Percentiles rank a stretch among this genome's conserved stretches.
phyloP scores from a whole-genome alignment of 805 yeast genomes.

The Candida endomychidarum region DNA sequence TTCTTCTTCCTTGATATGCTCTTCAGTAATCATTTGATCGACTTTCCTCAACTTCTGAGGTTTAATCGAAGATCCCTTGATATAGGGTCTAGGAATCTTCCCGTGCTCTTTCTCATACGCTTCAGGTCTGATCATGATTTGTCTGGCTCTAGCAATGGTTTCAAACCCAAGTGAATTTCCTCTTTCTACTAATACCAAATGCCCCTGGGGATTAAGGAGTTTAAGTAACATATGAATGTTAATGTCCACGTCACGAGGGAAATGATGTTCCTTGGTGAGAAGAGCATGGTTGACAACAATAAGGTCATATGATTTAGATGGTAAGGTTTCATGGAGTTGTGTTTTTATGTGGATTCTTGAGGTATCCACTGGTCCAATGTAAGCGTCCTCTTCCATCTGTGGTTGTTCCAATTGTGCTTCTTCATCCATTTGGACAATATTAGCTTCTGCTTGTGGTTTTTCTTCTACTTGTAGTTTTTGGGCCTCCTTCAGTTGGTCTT shows the following conservation, averaged over 20 bases:
- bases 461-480: background rate
- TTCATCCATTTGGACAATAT: slow-evolving; percentile 2
- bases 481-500: background rate
- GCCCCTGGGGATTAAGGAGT: slow-evolving; percentile 75
- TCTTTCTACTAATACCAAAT: slow-evolving; percentile 75
- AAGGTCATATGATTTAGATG: slow-evolving; percentile 67
- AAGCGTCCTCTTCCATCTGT: slow-evolving; percentile 18
- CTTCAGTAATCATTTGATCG: slow-evolving; percentile 37
- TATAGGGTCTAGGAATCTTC: slow-evolving; percentile 70
- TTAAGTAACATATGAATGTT: slow-evolving; percentile 58
- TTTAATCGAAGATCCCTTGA: slow-evolving; percentile 47
- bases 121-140: slow-evolving; percentile 85
- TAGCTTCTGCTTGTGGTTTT: slow-evolving; percentile 3
- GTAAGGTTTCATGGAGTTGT: slow-evolving; percentile 52
- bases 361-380: slow-evolving; percentile 52
- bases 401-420: slow-evolving; percentile 3
- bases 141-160: slow-evolving; percentile 84
- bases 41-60: slow-evolving; percentile 38
- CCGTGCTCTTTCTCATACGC: slow-evolving; percentile 52
- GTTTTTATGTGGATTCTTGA: slow-evolving; percentile 55
- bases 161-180: slow-evolving; percentile 93
- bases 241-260: slow-evolving; percentile 73
- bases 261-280: slow-evolving; percentile 54
- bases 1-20: slow-evolving; percentile 32
- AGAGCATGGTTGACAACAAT: slow-evolving; percentile 83